Evolutionary conservation across 164 flowering plant species (phyloP), one percentile per base, ranked within the genome.

Genomic region (Cinnamomum micranthum): DNA sequence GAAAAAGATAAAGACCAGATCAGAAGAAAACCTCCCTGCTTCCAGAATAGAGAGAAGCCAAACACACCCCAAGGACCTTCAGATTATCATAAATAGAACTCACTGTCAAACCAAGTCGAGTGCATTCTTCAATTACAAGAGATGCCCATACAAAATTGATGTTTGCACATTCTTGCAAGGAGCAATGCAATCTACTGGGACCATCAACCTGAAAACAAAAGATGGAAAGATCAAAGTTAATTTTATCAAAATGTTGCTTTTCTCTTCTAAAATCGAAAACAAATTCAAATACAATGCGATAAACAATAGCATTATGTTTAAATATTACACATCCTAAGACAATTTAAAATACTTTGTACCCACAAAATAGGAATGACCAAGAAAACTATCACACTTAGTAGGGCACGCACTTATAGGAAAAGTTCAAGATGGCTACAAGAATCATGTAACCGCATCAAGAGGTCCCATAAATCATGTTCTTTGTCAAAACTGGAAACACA

Each of bases 21-120:
- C 20, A 55, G 60, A 55, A 55, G 17, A 55, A 19, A 55, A 55
- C 6, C 12, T 55, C 20, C 6, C 20, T 13, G 4, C 15, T 19
- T 55, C 60, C 60, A 55, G 60, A 55, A 55, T 15, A 19, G 20
- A 19, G 20, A 55, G 60, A 19, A 19, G n/a, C 60, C 60, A 15
- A 55, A 55, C 47, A 35, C 47, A 35, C 10, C 47, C 19, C 35
- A 71, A 23, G 17, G 17, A 66, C 12, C 3, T 28, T 28, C 20
- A 31, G 17, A 66, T 74, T 27, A 67, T 19, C 13, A 65, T 4
- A 14, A 2, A 70, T 69, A 41, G 63, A 64, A 66, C 92, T 85
- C 78, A 93, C 98, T 85, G 87, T 91, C 74, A 93, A 80, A 74
- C 98, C 99, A 82, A 93, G 92, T n/a, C 99, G 93, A 75, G 71